phyloP scores from a whole-genome alignment of 306 rosid genomes.

The Betula pendula region DNA sequence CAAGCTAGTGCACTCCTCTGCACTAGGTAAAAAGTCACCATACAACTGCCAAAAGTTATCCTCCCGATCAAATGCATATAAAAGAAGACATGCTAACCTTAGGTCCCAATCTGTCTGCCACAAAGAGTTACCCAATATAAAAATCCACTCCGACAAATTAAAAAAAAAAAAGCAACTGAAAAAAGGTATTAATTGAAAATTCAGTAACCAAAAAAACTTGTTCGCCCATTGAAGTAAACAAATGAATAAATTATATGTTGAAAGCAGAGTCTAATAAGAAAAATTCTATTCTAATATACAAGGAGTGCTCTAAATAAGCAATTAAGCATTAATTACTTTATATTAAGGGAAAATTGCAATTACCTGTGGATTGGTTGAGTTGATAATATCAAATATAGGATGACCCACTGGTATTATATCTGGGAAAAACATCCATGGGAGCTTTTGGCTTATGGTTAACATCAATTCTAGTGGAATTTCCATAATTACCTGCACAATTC shows the following conservation, averaged over 20 bases:
- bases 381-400: slow-evolving; percentile 92
- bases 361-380: slow-evolving; percentile 95
- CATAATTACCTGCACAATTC: slow-evolving; percentile 74
- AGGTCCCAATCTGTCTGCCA: slow-evolving; percentile 99
- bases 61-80: slow-evolving; percentile 70
- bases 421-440: slow-evolving; percentile 98
- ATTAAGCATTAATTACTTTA: slow-evolving; percentile 6
- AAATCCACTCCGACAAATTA: slow-evolving; percentile 25
- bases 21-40: slow-evolving; percentile 87
- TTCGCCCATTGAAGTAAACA: not conserved
- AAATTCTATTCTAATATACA: not conserved
- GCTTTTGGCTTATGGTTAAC: slow-evolving; percentile 86
- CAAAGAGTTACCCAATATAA: slow-evolving; percentile 39
- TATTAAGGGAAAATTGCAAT: slow-evolving; percentile 18
- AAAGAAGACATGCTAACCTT: slow-evolving; percentile 89
- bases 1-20: slow-evolving; percentile 84
- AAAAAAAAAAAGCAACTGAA: not conserved
- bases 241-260: not conserved
- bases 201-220: not conserved
- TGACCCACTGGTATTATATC: slow-evolving; percentile 90
- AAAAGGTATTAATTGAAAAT: slow-evolving; percentile 10
- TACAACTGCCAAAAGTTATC: slow-evolving; percentile 94
- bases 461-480: slow-evolving; percentile 91
- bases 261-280: not conserved
- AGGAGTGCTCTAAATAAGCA: not conserved